Base-by-base conservation (phyloP, 768 basidiomycete species). In the Amanita exitialis region DNA sequence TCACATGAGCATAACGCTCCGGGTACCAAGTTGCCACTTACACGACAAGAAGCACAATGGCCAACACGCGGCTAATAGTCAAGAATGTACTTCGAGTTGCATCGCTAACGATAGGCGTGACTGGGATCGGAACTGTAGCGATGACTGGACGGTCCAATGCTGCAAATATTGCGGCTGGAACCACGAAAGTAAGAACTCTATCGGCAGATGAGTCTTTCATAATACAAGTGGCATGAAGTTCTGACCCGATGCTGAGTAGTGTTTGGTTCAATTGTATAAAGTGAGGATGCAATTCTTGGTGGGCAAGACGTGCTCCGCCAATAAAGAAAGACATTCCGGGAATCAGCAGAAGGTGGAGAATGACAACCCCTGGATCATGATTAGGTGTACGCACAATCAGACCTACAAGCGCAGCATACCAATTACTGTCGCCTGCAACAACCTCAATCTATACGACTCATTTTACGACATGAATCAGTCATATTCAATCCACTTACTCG, bases 261-360 rank as follows among this genome's bases (percentile, higher is more conserved):
- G 82, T 75, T 47, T 85, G 82, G 56, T 88, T 87, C 1, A 88
- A 69, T 56, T 86, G 72, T 0, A 79, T 77, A 8, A 76, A 59
- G 57, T 82, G 79, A 2, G 82, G 81, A 57, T 85, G 79, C 7
- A 89, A 66, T 49, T 83, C 73, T 62, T 89, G 86, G 44, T 83
- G 75, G 59, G 77, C 67, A 23, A 87, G 69, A 18, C 75, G 72
- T n/a, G 78, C 79, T 41, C 86, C 86, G 20, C 85, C 86, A 2
- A 76, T 75, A n/a, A 87, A 69, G 61, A 87, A 88, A 0, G 84
- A 71, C 3, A 75, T 70, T 2, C 86, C 86, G 0, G 86, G 85
- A 39, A 88, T 70, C 12, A 89, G 73, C 1, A 89, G 71, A 1
- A 87, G 70, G 61, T 86, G 86, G 8, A 89, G 70, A n/a, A 89